A percentile compares a stretch with the other conserved stretches of the same genome.
Conservation (phyloP, 176 grass and related monocot genomes). For the Triticum timopheevii region DNA sequence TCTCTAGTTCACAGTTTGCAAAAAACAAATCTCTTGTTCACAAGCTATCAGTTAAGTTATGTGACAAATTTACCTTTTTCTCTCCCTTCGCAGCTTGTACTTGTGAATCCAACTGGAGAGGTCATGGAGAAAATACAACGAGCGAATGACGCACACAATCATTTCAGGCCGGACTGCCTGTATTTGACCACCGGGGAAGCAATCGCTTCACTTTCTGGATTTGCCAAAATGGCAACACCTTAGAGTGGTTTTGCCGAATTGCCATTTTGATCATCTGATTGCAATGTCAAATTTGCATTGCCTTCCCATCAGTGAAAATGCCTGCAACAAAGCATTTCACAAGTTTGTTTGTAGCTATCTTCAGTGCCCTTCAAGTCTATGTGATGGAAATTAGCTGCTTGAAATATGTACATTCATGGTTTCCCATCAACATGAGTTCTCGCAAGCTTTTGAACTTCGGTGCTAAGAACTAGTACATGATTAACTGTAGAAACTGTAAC, state of each 20-base stretch:
- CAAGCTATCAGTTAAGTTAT: not conserved
- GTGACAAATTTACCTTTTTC: not conserved
- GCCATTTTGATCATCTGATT: slow-evolving; percentile 5
- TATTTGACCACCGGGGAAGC: slow-evolving; percentile 81
- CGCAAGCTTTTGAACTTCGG: not conserved
- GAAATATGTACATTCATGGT: not conserved
- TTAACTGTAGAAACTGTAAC: not conserved
- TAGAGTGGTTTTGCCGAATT: slow-evolving; percentile 22
- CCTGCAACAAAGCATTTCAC: slow-evolving; percentile 9
- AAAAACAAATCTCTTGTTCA: not conserved
- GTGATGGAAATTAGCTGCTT: not conserved
- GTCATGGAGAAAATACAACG: slow-evolving; percentile 98
- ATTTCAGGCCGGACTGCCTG: slow-evolving; percentile 58
- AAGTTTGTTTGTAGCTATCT: slow-evolving; percentile 26
- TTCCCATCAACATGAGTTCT: not conserved
- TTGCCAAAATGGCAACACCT: slow-evolving; percentile 58
- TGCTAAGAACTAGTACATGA: not conserved
- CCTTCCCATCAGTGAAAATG: not conserved
- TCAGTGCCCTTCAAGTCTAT: slow-evolving; percentile 7
- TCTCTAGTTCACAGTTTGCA: not conserved
- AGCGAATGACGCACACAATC: slow-evolving; percentile 51
- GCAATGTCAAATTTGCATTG: slow-evolving; percentile 13
- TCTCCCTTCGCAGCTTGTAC: slow-evolving; percentile 50
- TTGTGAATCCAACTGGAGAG: slow-evolving; percentile 89
- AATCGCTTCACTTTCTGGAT: slow-evolving; percentile 64